phyloP scores from a whole-genome alignment of 1,284 basidiomycete genomes.

The Microbotryomycetes sp. region DNA sequence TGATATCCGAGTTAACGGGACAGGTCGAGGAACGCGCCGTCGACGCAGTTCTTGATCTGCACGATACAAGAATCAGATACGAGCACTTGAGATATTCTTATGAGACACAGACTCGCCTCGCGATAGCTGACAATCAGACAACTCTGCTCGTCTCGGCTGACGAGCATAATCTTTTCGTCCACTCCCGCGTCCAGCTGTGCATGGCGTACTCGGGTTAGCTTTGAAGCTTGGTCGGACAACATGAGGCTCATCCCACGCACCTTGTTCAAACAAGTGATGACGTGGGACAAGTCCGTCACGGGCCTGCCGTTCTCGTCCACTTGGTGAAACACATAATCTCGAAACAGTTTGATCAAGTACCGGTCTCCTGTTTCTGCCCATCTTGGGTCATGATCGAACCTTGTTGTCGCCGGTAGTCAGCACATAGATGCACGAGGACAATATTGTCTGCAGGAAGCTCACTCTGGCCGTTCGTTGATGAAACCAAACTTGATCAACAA shows the following conservation, averaged over 20 bases:
- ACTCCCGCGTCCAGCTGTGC: slow-evolving; percentile 77
- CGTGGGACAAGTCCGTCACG: slow-evolving; percentile 81
- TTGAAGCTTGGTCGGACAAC: neutral
- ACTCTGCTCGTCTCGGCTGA: slow-evolving; percentile 88
- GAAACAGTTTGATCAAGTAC: slow-evolving; percentile 96
- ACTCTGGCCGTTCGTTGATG: slow-evolving; percentile 98
- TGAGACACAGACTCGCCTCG: slow-evolving; percentile 54
- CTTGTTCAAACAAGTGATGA: slow-evolving; percentile 86
- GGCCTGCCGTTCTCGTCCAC: slow-evolving; percentile 86
- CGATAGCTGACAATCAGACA: slow-evolving; percentile 93
- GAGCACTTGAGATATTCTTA: neutral
- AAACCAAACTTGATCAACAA: slow-evolving; percentile 91
- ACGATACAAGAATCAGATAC: neutral
- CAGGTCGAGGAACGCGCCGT: slow-evolving; percentile 56
- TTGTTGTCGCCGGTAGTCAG: slow-evolving; percentile 38
- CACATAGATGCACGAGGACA: no score
- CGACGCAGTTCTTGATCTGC: slow-evolving; percentile 67
- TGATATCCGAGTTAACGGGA: neutral
- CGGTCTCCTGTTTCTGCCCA: slow-evolving; percentile 99
- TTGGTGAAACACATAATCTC: slow-evolving; percentile 97
- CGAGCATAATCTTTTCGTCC: slow-evolving; percentile 90
- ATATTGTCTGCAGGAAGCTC: slow-evolving; percentile 38
- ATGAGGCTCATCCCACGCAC: no score
- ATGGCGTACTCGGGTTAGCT: neutral
- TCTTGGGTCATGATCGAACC: slow-evolving; percentile 86